phyloP scores from a whole-genome alignment of 306 rosid species.

The cucumber (Cucumis sativus) region DNA sequence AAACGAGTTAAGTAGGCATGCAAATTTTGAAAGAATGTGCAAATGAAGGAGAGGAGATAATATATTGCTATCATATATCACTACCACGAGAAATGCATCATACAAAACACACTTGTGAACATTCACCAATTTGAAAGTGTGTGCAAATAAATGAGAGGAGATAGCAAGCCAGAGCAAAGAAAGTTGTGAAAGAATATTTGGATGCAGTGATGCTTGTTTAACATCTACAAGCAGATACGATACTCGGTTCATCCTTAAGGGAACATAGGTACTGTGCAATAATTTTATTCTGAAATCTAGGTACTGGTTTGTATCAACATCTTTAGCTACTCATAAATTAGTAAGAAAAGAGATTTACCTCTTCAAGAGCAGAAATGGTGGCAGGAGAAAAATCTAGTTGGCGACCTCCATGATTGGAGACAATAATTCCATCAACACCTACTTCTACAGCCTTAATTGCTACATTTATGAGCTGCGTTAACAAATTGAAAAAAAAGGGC shows the following conservation, averaged over 20 bases:
- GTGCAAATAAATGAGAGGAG: neutral
- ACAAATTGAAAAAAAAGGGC: neutral
- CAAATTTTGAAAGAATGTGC: neutral
- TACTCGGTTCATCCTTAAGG: neutral
- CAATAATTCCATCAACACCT: conserved; percentile 26
- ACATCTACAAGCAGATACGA: neutral
- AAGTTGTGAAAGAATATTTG: neutral
- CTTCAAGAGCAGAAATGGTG: conserved; percentile 30
- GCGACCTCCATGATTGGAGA: conserved; percentile 41
- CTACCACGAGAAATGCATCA: neutral
- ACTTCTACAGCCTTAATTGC: conserved; percentile 25
- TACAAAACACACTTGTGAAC: neutral
- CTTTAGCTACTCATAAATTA: neutral
- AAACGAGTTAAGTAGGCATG: neutral
- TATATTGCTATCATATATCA: neutral
- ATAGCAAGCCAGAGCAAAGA: neutral
- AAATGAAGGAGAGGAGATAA: too few relatives aligned
- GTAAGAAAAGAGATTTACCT: conserved; percentile 1
- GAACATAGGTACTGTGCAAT: neutral
- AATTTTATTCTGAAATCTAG: neutral
- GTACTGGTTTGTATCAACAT: neutral
- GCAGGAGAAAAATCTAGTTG: conserved; percentile 26
- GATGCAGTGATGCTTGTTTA: neutral
- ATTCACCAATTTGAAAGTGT: neutral
- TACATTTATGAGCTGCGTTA: neutral